Evolutionary conservation across 2,329 filamentous ascomycete species (phyloP).

Genomic region (Colletotrichum sp.): DNA sequence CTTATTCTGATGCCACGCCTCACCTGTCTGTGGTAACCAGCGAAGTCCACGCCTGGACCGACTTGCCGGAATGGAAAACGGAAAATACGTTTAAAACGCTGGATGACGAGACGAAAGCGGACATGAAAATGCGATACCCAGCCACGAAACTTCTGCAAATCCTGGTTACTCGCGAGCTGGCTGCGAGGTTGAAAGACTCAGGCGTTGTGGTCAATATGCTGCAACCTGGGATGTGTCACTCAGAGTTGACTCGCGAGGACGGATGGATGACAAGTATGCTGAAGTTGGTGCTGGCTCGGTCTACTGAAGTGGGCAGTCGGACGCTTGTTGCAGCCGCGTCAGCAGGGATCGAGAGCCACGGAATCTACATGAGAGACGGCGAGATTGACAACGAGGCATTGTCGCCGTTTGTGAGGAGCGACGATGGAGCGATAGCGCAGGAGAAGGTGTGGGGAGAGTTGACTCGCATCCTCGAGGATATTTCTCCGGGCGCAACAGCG

Average conservation of each 20-base stretch:
- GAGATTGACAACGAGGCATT: neutral
- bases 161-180: neutral
- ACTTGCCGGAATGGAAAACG: neutral
- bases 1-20: neutral
- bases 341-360: neutral
- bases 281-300: neutral
- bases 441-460: neutral
- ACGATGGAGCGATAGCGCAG: neutral
- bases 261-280: rapidly evolving
- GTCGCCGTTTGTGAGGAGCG: too few relatives aligned
- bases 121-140: neutral
- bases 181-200: neutral
- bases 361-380: neutral
- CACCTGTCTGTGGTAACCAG: neutral
- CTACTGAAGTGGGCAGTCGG: neutral
- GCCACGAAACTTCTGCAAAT: neutral
- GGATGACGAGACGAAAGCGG: neutral
- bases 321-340: neutral
- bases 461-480: neutral
- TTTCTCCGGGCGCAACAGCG: neutral
- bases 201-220: neutral
- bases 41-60: neutral
- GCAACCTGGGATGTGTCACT: neutral
- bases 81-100: rapidly evolving
- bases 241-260: neutral